Conservation (phyloP, 1,139 yeast genomes). For the Taphrina flavorubra region DNA sequence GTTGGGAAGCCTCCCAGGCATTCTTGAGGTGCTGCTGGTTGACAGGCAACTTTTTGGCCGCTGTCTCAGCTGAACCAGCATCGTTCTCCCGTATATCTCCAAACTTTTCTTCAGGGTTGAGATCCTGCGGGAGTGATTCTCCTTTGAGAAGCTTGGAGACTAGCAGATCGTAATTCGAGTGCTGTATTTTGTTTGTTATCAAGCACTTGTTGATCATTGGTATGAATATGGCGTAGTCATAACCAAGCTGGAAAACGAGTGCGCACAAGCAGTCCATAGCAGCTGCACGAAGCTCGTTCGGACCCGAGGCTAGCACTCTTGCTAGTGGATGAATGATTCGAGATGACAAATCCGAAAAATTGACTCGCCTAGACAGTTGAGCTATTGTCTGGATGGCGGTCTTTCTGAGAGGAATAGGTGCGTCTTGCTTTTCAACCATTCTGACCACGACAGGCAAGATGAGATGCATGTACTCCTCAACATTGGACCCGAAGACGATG, state of each 20-base stretch:
- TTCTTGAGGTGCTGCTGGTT: slow-evolving; percentile 75
- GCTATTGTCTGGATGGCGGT: slow-evolving; percentile 88
- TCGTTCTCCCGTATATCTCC: slow-evolving; percentile 62
- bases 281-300: slow-evolving; percentile 67
- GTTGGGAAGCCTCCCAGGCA: slow-evolving; percentile 91
- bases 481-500: slow-evolving; percentile 84
- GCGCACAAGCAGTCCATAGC: slow-evolving; percentile 82
- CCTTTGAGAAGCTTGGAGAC: slow-evolving; percentile 78
- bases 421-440: slow-evolving; percentile 72
- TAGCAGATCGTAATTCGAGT: slow-evolving; percentile 77
- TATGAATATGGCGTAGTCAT: slow-evolving; percentile 82
- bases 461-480: slow-evolving; percentile 87
- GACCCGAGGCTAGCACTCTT: slow-evolving; percentile 63
- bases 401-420: slow-evolving; percentile 59
- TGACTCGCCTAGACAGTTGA: slow-evolving; percentile 72
- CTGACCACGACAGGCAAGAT: slow-evolving; percentile 82
- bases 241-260: slow-evolving; percentile 77
- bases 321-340: slow-evolving; percentile 86
- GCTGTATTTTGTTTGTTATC: slow-evolving; percentile 67
- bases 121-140: slow-evolving; percentile 84
- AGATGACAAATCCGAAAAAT: slow-evolving; percentile 86
- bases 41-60: slow-evolving; percentile 77
- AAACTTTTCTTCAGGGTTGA: slow-evolving; percentile 67
- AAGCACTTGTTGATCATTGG: slow-evolving; percentile 77
- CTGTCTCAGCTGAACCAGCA: slow-evolving; percentile 70